Percentiles rank a stretch among this genome's conserved stretches.
Evolutionary conservation across 306 rosid species (phyloP).

Genomic region (Prunus mume): DNA sequence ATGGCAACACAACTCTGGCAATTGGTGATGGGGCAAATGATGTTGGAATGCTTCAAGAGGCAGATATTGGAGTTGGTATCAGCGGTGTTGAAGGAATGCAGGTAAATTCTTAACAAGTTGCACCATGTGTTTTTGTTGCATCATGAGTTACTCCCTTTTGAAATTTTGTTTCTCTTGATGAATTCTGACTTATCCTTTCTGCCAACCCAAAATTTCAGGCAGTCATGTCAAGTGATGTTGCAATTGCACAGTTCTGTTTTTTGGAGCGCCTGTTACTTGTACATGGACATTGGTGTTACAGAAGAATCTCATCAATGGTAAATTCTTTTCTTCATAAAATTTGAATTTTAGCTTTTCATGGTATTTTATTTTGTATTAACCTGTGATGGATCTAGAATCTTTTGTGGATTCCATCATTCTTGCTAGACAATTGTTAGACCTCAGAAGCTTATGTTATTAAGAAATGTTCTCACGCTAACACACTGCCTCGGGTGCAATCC

Average conservation of each 20-base stretch:
- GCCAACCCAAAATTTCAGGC: slow-evolving; percentile 54
- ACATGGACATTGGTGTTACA: slow-evolving; percentile 99
- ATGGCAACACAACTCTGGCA: slow-evolving; percentile 80
- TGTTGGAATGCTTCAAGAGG: slow-evolving; percentile 99
- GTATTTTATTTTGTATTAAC: neutral
- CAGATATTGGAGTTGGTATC: slow-evolving; percentile 94
- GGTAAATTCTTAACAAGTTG: slow-evolving; percentile 43
- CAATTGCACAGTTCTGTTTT: slow-evolving; percentile 90
- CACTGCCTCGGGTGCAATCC: neutral
- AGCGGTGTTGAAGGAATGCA: slow-evolving; percentile 99
- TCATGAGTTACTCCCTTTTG: slow-evolving; percentile 5
- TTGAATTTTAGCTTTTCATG: no score
- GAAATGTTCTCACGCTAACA: neutral
- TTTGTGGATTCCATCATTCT: neutral
- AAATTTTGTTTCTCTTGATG: neutral
- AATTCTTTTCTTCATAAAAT: slow-evolving; percentile 9
- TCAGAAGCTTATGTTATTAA: neutral
- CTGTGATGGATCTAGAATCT: neutral
- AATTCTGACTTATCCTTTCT: slow-evolving; percentile 16
- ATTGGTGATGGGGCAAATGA: slow-evolving; percentile 99
- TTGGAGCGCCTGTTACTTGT: slow-evolving; percentile 93
- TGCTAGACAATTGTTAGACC: neutral
- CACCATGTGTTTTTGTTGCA: neutral
- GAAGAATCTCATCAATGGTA: slow-evolving; percentile 97
- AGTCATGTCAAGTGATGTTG: slow-evolving; percentile 96